Evolutionary conservation across 1,284 basidiomycete species (phyloP).

Genomic region (Ceratorhiza oryzae-sativae): DNA sequence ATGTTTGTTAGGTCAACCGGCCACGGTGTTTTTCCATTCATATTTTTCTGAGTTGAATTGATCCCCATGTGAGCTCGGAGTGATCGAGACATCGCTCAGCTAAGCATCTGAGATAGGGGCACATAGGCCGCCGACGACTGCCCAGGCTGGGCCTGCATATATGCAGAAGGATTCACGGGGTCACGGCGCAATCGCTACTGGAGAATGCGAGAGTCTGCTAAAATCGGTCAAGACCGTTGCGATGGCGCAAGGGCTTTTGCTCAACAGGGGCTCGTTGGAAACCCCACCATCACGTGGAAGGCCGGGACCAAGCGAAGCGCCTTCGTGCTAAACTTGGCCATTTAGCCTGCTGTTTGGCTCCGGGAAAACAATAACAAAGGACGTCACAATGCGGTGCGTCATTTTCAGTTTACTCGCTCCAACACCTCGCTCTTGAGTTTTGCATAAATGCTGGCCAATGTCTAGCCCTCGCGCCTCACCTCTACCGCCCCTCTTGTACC

Average conservation of each 20-base stretch:
- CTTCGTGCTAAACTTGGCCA: background rate
- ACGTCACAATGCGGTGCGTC: constrained; percentile 11
- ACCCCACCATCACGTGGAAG: background rate
- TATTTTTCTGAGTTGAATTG: background rate
- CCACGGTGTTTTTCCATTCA: background rate
- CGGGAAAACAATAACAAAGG: constrained; percentile 4
- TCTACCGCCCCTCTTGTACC: background rate
- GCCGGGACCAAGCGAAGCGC: background rate
- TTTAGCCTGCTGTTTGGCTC: background rate
- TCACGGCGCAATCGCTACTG: background rate
- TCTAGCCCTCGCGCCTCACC: constrained; percentile 22
- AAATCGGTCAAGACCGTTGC: constrained; percentile 3
- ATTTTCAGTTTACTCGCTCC: background rate
- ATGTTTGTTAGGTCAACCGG: background rate
- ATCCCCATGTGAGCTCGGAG: background rate
- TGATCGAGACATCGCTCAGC: constrained; percentile 1
- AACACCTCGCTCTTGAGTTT: background rate
- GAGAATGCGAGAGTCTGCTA: constrained; percentile 17
- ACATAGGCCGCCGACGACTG: background rate
- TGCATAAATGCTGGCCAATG: constrained; percentile 18
- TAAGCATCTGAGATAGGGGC: constrained; percentile 6
- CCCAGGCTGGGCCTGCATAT: background rate
- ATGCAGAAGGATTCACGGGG: constrained; percentile 15
- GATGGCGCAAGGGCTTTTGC: constrained; percentile 30
- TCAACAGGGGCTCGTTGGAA: constrained; percentile 4